phyloP scores from a whole-genome alignment of 257 asterid species.

The Eucommia ulmoides region DNA sequence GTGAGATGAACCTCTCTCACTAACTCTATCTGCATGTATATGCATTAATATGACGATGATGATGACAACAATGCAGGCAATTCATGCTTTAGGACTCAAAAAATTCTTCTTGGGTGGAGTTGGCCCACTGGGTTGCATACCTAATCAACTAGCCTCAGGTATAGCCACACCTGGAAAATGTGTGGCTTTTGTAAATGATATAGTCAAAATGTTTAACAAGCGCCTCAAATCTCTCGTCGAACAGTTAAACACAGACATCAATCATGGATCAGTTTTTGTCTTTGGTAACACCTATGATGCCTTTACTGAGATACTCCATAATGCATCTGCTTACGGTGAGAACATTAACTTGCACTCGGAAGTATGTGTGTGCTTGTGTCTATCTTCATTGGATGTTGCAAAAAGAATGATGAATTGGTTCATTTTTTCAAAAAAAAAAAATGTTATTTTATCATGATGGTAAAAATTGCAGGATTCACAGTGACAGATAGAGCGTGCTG shows the following conservation, averaged over 20 bases:
- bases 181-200: constrained; percentile 26
- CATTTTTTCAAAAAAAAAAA: background rate
- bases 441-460: background rate
- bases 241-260: constrained; percentile 28
- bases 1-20: too few relatives aligned
- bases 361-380: too few relatives aligned
- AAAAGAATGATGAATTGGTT: background rate
- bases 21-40: background rate
- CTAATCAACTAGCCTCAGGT: constrained; percentile 43
- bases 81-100: constrained; percentile 38
- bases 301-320: constrained; percentile 32
- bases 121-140: constrained; percentile 80
- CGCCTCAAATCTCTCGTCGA: constrained; percentile 37
- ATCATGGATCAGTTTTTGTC: constrained; percentile 29
- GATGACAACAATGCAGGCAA: constrained; percentile 21
- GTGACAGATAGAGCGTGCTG: constrained; percentile 61
- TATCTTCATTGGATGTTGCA: background rate
- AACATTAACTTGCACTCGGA: background rate
- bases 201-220: constrained; percentile 31
- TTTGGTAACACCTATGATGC: constrained; percentile 56
- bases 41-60: background rate
- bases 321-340: constrained; percentile 46
- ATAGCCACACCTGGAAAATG: constrained; percentile 42
- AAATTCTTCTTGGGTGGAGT: constrained; percentile 54
- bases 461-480: constrained; percentile 28